Base-by-base conservation (phyloP, 2,329 filamentous ascomycete genomes). In the Hymenoscyphus albidus region DNA sequence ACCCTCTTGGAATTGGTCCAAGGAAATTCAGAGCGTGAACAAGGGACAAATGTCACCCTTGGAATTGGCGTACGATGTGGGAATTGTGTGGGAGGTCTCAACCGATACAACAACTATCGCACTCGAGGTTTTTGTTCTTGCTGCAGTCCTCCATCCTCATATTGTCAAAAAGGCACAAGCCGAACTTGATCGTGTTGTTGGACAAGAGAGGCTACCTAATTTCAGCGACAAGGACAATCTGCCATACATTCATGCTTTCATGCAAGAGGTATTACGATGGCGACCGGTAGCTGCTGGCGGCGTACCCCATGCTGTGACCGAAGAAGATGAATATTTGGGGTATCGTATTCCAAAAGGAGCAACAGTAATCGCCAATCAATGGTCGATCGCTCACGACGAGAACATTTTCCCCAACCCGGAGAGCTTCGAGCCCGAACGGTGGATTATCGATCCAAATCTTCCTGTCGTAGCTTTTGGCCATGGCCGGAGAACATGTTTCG, bases 241-340 rank as follows among this genome's bases (percentile, higher is more conserved):
- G 0, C 51, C 64, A 0, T 82, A 81, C 62, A 74, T 81, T 70
- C 67, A 75, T 5, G 80, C 79, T 1, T 75, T 75, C 31, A 66
- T 82, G 2, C 70, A 80, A 2, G 80, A 82, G 68, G 71, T 74
- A 0, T 70, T 83, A 40, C 74, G 81, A 14, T 61, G 64, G 61
- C 39, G 69, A 42, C 54, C 62, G 35, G 48, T 69, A 44, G 51
- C 58, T 64, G 48, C 68, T 16, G 66, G 64, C 3, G 81, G 80
- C 5, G 81, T 87, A 44, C 84, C 85, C 1, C 85, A 87, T 71
- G 79, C 76, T 58, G 78, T 82, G 18, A 76, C 81, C 1, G 74
- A 80, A 59, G 84, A 87, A 59, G 85, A 87, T 62, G 76, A 80
- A 14, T 87, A 86, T 70, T 77, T 81, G 39, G 83, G 81, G 54